Conservation (phyloP, 108 stramenopile species). For the Schizochytrium sp. region DNA sequence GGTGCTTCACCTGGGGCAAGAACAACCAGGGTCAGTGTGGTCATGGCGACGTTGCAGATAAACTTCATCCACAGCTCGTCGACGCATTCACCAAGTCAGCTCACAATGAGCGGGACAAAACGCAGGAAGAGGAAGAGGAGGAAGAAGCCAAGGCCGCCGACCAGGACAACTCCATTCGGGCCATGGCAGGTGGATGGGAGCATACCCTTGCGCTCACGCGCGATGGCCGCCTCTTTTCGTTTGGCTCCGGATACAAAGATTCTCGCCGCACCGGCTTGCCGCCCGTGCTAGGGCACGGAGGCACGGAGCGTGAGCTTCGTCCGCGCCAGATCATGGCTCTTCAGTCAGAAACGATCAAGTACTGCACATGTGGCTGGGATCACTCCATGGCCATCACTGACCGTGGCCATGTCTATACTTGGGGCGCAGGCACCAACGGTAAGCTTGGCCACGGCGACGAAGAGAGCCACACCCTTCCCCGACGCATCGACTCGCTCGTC, state of each 20-base stretch:
- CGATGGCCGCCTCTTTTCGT: not conserved
- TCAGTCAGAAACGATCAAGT: constrained; percentile 12
- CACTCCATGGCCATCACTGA: constrained; percentile 35
- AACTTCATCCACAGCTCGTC: not conserved
- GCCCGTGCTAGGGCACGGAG: not conserved
- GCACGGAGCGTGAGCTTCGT: constrained; percentile 21
- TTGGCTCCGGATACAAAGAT: constrained; percentile 15
- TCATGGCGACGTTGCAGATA: constrained; percentile 28
- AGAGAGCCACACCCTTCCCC: not conserved
- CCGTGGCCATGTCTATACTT: constrained; percentile 32
- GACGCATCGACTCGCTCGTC: not conserved
- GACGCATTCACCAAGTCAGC: not conserved
- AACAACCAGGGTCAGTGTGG: constrained; percentile 47
- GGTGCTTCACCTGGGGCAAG: constrained; percentile 42
- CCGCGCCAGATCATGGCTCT: not conserved
- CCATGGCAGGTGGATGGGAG: constrained; percentile 17
- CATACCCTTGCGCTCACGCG: not conserved
- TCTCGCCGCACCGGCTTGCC: not conserved
- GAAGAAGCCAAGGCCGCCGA: not conserved
- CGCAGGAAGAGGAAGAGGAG: not conserved
- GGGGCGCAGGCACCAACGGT: constrained; percentile 28
- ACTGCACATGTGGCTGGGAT: constrained; percentile 47
- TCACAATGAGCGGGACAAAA: not conserved
- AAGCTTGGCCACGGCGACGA: constrained; percentile 44
- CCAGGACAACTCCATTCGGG: not conserved